Percentiles rank a stretch among this genome's conserved stretches.
These are phyloP conservation scores for Pyrrhoderma noxium DNA, from an alignment of 1,284 basidiomycete species.

Conservation along the genomic window DNA sequence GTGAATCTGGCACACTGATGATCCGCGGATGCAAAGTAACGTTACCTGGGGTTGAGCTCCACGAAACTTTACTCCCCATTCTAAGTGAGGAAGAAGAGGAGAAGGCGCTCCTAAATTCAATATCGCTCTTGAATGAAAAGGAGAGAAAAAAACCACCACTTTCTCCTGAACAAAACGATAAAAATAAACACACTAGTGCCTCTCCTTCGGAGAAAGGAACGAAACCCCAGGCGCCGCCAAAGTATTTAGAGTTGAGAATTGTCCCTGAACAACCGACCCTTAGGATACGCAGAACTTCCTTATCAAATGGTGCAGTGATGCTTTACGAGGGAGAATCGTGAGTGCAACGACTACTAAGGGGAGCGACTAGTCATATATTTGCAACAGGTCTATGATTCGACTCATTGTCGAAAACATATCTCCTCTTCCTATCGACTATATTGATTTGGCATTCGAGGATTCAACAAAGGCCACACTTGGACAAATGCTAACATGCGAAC, in stretches of 20 bases:
- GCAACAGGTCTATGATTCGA: conserved; percentile 64
- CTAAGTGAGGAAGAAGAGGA: conserved; percentile 69
- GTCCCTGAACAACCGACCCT: conserved; percentile 83
- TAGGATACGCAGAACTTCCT: conserved; percentile 76
- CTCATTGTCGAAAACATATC: conserved; percentile 89
- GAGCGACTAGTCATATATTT: conserved; percentile 8
- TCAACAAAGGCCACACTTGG: conserved; percentile 75
- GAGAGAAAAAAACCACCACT: conserved; percentile 67
- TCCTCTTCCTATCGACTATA: conserved; percentile 72
- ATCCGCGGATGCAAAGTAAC: conserved; percentile 77
- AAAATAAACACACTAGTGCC: conserved; percentile 10
- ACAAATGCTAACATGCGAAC: conserved; percentile 67
- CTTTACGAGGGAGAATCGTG: conserved; percentile 89
- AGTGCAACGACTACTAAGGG: conserved; percentile 25
- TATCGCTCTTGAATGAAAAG: conserved; percentile 52
- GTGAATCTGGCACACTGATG: conserved; percentile 57
- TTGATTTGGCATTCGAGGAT: conserved; percentile 83
- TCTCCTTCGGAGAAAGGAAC: conserved; percentile 27
- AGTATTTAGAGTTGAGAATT: conserved; percentile 69
- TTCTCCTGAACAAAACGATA: neutral
- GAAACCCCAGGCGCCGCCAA: conserved; percentile 22
- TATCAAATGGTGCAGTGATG: conserved; percentile 89
- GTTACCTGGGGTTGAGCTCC: conserved; percentile 63
- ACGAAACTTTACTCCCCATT: conserved; percentile 73
- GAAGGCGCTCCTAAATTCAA: conserved; percentile 46